phyloP scores from a whole-genome alignment of 495 filamentous ascomycete genomes.

The Gamarada debralockiae region DNA sequence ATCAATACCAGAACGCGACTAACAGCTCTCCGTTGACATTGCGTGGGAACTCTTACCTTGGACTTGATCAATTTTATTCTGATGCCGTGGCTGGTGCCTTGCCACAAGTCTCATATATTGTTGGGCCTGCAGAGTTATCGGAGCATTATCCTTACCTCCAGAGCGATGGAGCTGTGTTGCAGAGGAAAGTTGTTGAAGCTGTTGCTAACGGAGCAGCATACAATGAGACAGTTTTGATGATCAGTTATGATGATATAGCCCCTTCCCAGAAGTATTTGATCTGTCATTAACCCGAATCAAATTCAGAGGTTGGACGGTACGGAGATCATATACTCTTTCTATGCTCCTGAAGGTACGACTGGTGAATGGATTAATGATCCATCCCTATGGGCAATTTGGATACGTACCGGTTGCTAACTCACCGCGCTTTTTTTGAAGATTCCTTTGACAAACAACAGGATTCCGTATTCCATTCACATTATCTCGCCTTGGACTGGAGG shows the following conservation, averaged over 20 bases:
- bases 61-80: conserved; percentile 45
- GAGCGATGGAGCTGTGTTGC: conserved; percentile 52
- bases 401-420: conserved; percentile 45
- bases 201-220: conserved; percentile 48
- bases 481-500: conserved; percentile 55
- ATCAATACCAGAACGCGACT: conserved; percentile 44
- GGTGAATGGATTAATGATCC: conserved; percentile 55
- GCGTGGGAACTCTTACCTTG: conserved; percentile 40
- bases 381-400: conserved; percentile 39
- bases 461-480: conserved; percentile 55
- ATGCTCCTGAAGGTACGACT: conserved; percentile 42
- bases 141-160: conserved; percentile 51
- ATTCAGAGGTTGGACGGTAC: conserved; percentile 51
- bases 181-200: conserved; percentile 48
- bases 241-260: conserved; percentile 53
- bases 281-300: neutral
- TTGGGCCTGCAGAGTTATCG: conserved; percentile 46
- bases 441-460: no score
- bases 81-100: conserved; percentile 49
- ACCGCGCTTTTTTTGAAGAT: no score
- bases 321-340: conserved; percentile 54
- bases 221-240: conserved; percentile 43
- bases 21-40: conserved; percentile 33
- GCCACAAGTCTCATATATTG: conserved; percentile 48
- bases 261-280: no score